These are phyloP conservation scores for Stagonosporopsis chrysanthemi DNA, from an alignment of 2,329 filamentous ascomycete species.

Conservation along the genomic window DNA sequence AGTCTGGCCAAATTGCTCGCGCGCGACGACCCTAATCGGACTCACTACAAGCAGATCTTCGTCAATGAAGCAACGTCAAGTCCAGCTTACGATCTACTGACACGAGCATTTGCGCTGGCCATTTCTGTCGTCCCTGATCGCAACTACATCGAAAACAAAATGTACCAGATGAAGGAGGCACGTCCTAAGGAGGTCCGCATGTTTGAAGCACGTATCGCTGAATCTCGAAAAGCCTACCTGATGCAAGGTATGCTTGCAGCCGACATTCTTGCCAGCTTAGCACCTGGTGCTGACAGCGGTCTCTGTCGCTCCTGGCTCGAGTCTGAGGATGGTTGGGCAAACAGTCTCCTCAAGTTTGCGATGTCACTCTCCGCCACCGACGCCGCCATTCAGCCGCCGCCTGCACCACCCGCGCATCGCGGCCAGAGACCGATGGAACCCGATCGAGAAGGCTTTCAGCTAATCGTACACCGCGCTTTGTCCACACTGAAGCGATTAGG, in stretches of 20 bases:
- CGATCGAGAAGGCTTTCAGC: conserved; percentile 47
- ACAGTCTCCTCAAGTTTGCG: conserved; percentile 78
- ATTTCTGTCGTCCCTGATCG: conserved; percentile 84
- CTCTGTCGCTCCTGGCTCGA: conserved; percentile 82
- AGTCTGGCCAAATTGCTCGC: conserved; percentile 90
- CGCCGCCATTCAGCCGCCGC: conserved; percentile 35
- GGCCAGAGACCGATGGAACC: conserved; percentile 45
- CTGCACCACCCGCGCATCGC: conserved; percentile 39
- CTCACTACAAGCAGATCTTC: conserved; percentile 84
- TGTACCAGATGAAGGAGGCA: conserved; percentile 51
- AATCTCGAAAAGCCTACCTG: conserved; percentile 84
- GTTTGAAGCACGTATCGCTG: conserved; percentile 69
- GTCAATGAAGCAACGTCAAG: conserved; percentile 70
- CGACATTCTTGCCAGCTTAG: conserved; percentile 82
- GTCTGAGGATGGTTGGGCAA: conserved; percentile 82
- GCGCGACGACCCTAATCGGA: conserved; percentile 89
- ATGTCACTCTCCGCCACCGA: conserved; percentile 64
- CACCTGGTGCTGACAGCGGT: conserved; percentile 72
- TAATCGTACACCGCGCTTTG: conserved; percentile 55
- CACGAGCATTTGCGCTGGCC: conserved; percentile 83
- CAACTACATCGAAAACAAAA: conserved; percentile 58
- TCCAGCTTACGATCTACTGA: conserved; percentile 80
- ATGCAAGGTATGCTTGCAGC: conserved; percentile 92
- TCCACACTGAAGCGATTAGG: conserved; percentile 57
- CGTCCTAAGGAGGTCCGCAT: conserved; percentile 51